phyloP scores from a whole-genome alignment of 73 alveolate species.

The Paramecium biaurelia region DNA sequence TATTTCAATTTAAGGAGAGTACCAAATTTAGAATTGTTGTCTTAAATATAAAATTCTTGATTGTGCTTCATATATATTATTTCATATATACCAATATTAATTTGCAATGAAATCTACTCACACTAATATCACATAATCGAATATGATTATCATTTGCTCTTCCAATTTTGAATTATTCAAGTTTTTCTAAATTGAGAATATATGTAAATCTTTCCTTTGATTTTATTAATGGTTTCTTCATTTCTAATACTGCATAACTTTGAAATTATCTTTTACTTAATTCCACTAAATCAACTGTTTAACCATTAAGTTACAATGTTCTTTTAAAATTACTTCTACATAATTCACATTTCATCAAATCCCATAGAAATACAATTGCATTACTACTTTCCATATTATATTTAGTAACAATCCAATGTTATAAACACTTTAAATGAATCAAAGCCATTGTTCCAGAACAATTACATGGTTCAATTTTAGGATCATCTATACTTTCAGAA shows the following conservation, averaged over 20 bases:
- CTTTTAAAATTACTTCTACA: constrained; percentile 46
- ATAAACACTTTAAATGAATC: constrained; percentile 86
- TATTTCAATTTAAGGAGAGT: constrained; percentile 47
- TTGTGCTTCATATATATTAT: neutral
- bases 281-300: constrained; percentile 38
- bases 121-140: constrained; percentile 62
- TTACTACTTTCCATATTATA: constrained; percentile 32
- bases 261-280: constrained; percentile 9
- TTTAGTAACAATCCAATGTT: constrained; percentile 88
- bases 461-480: constrained; percentile 90
- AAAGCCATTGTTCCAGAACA: constrained; percentile 92
- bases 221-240: neutral
- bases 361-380: constrained; percentile 48
- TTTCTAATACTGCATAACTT: neutral
- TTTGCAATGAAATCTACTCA: constrained; percentile 52
- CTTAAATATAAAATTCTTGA: constrained; percentile 33
- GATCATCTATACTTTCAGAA: constrained; percentile 63
- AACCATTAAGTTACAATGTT: neutral
- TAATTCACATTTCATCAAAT: constrained; percentile 65
- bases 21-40: constrained; percentile 58
- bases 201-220: neutral
- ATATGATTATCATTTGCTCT: constrained; percentile 67
- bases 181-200: neutral
- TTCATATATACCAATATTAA: neutral
- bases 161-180: constrained; percentile 45